A percentile compares a stretch with the other conserved stretches of the same genome.
Evolutionary conservation across 2,329 filamentous ascomycete species (phyloP).

Genomic region (Colletotrichum coccodes): DNA sequence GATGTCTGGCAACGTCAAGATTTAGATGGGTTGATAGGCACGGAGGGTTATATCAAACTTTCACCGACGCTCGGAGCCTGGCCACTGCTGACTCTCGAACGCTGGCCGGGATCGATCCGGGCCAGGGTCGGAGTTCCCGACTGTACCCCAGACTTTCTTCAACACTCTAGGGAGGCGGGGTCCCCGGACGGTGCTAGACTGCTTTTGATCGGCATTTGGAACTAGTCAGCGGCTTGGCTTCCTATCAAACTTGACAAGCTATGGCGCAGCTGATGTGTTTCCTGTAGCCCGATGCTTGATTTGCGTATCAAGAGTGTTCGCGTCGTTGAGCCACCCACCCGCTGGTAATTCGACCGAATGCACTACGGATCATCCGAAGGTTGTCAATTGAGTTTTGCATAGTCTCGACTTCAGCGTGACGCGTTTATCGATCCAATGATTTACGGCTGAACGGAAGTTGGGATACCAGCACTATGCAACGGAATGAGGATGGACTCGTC

Average conservation of each 20-base stretch:
- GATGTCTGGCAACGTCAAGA: not conserved
- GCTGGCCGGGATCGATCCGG: constrained; percentile 23
- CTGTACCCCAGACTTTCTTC: constrained; percentile 28
- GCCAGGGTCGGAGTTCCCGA: constrained; percentile 18
- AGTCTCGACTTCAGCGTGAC: not conserved
- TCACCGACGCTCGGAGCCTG: constrained; percentile 4
- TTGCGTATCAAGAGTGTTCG: not conserved
- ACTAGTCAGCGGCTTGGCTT: not conserved
- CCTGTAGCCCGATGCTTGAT: not conserved
- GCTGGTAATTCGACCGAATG: constrained; percentile 12
- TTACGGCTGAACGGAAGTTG: not conserved
- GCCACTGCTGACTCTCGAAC: not conserved
- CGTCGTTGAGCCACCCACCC: not conserved
- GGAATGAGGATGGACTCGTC: not conserved
- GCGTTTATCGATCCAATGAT: too few species aligned
- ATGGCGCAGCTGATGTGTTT: constrained; percentile 7
- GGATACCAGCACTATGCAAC: not conserved
- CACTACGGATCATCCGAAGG: not conserved
- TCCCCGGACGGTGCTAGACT: constrained; percentile 23
- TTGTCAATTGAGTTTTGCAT: not conserved
- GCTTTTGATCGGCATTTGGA: not conserved
- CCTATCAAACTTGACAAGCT: constrained; percentile 7
- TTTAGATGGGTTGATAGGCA: not conserved
- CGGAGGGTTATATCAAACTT: constrained; percentile 28
- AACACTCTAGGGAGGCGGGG: constrained; percentile 16